A percentile compares a stretch with the other conserved stretches of the same genome.
These are phyloP conservation scores for Globisporangium orthogonon DNA, from an alignment of 352 stramenopile genomes.

Conservation along the genomic window DNA sequence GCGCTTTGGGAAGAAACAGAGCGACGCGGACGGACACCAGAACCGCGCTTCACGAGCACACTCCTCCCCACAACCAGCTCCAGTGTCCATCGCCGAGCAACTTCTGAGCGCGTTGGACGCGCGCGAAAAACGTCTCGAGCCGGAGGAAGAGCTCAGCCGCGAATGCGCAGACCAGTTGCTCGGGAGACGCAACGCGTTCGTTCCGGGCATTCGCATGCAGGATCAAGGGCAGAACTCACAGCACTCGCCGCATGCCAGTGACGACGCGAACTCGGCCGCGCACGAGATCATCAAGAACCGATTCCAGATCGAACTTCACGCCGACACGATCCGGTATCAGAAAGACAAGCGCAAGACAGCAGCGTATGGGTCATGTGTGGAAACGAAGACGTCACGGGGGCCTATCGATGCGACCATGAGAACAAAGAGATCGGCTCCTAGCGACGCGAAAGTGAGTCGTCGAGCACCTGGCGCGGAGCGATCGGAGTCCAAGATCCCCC, in stretches of 20 bases:
- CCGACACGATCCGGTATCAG: conserved; percentile 22
- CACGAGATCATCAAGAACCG: conserved; percentile 44
- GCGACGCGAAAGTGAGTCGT: neutral
- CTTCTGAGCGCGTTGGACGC: conserved; percentile 29
- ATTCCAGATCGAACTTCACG: conserved; percentile 37
- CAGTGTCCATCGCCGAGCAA: conserved; percentile 27
- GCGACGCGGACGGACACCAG: neutral
- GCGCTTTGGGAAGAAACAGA: conserved; percentile 42
- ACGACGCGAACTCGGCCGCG: conserved; percentile 15
- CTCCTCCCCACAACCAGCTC: neutral
- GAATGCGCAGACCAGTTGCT: conserved; percentile 50
- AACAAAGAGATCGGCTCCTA: neutral
- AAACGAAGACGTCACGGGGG: neutral
- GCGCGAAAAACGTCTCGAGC: conserved; percentile 11
- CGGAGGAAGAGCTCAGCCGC: conserved; percentile 25
- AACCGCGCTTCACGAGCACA: no score
- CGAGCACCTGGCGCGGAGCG: neutral
- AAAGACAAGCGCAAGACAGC: conserved; percentile 1
- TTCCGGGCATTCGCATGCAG: conserved; percentile 14
- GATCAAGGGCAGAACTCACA: neutral
- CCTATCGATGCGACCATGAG: neutral
- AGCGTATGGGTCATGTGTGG: neutral
- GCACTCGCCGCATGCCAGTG: neutral
- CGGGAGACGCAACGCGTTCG: conserved; percentile 50
- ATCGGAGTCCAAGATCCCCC: neutral